phyloP scores from a whole-genome alignment of 306 rosid species.

The Corylus avellana region DNA sequence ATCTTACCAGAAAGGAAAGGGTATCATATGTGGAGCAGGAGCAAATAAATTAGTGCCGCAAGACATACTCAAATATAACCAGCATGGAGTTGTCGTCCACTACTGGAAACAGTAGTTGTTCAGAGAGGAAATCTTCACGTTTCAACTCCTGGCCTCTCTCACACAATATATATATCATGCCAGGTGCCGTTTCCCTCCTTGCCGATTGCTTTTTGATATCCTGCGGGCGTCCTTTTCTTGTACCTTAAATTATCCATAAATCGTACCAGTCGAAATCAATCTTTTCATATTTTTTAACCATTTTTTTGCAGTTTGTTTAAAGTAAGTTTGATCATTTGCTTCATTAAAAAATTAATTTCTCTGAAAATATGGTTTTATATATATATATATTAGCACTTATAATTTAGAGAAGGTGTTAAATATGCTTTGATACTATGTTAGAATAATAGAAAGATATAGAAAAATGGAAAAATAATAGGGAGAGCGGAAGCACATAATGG shows the following conservation, averaged over 20 bases:
- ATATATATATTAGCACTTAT: no score
- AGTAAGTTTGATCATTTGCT: background rate
- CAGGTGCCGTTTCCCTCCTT: background rate
- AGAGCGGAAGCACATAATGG: no score
- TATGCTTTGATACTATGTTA: no score
- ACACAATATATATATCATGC: background rate
- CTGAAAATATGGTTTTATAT: no score
- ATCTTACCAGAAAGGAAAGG: background rate
- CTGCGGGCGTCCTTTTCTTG: background rate
- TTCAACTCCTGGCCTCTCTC: background rate
- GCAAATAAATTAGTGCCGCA: background rate
- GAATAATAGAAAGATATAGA: no score
- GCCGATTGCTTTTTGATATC: background rate
- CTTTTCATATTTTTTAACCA: background rate
- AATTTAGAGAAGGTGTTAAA: no score
- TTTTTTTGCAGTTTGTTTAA: background rate
- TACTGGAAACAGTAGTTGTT: background rate
- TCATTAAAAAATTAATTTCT: background rate
- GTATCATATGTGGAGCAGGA: background rate
- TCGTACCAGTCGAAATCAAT: background rate
- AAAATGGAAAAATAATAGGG: no score
- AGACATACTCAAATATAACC: slow-evolving; percentile 4
- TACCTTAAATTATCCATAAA: background rate
- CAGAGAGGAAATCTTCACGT: background rate
- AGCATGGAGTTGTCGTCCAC: slow-evolving; percentile 13